Conservation (phyloP, 2,329 filamentous ascomycete genomes). For the Pseudopyrenochaeta lycopersici region DNA sequence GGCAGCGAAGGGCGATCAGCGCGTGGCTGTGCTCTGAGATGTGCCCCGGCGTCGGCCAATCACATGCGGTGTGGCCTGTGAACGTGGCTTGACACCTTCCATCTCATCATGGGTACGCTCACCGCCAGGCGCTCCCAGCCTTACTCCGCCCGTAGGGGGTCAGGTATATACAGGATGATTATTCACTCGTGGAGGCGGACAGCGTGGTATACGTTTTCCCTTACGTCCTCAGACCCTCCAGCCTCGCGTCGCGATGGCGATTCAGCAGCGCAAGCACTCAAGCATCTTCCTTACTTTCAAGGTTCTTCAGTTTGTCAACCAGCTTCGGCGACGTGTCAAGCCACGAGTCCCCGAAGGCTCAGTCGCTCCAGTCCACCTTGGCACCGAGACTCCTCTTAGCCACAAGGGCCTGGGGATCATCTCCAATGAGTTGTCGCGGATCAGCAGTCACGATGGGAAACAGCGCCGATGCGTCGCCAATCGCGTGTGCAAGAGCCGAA, state of each 20-base stretch:
- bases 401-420: slow-evolving; percentile 38
- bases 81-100: slow-evolving; percentile 22
- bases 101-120: slow-evolving; percentile 24
- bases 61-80: slow-evolving; percentile 22
- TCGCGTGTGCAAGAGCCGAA: slow-evolving; percentile 33
- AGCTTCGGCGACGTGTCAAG: slow-evolving; percentile 49
- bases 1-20: background rate
- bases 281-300: slow-evolving; percentile 49
- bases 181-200: slow-evolving; percentile 14
- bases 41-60: slow-evolving; percentile 20
- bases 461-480: slow-evolving; percentile 29
- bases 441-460: slow-evolving; percentile 29
- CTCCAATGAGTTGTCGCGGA: slow-evolving; percentile 34
- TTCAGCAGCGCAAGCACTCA: slow-evolving; percentile 33
- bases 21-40: slow-evolving; percentile 19
- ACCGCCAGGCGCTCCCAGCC: slow-evolving; percentile 37
- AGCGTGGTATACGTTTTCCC: slow-evolving; percentile 26
- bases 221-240: slow-evolving; percentile 28
- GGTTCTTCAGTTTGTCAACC: slow-evolving; percentile 50
- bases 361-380: slow-evolving; percentile 28
- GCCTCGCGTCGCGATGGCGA: slow-evolving; percentile 41
- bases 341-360: slow-evolving; percentile 37
- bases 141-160: slow-evolving; percentile 33
- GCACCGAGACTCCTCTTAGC: slow-evolving; percentile 25
- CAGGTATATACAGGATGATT: slow-evolving; percentile 32